Percentiles rank a stretch among this genome's conserved stretches.
Conservation (phyloP, 23 red algal species). For the Cyanidiococcus yangmingshanensis region DNA sequence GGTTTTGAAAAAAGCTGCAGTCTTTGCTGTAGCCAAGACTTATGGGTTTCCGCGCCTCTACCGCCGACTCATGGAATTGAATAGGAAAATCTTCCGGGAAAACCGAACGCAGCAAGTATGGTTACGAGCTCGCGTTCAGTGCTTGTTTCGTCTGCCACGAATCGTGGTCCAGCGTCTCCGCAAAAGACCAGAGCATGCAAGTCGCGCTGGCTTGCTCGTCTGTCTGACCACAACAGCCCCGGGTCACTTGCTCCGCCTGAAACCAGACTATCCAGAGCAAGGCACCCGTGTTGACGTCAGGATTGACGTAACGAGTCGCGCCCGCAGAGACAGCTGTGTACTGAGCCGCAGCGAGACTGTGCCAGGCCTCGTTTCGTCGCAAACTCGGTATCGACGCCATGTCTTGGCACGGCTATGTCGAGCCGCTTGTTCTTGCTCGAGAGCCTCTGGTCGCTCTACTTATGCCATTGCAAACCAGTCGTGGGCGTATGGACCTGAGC, state of each 20-base stretch:
- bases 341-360: too few species aligned
- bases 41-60: constrained; percentile 90
- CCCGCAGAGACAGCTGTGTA: too few species aligned
- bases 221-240: neutral
- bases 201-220: neutral
- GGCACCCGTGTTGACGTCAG: too few species aligned
- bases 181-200: neutral
- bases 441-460: too few species aligned
- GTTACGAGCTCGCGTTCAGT: constrained; percentile 36
- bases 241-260: neutral
- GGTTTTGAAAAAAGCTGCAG: constrained; percentile 70
- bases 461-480: too few species aligned
- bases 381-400: too few species aligned
- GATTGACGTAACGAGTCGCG: too few species aligned
- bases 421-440: too few species aligned
- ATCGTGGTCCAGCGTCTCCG: neutral
- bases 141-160: constrained; percentile 33
- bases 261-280: too few species aligned
- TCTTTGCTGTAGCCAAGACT: constrained; percentile 54
- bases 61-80: constrained; percentile 56
- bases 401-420: too few species aligned
- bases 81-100: constrained; percentile 23
- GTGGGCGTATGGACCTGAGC: too few species aligned
- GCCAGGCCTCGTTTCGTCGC: too few species aligned
- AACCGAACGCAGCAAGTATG: constrained; percentile 9